A percentile compares a stretch with the other conserved stretches of the same genome.
These are phyloP conservation scores for Colletotrichum brevisporum DNA, from an alignment of 2,329 filamentous ascomycete genomes.

Conservation along the genomic window DNA sequence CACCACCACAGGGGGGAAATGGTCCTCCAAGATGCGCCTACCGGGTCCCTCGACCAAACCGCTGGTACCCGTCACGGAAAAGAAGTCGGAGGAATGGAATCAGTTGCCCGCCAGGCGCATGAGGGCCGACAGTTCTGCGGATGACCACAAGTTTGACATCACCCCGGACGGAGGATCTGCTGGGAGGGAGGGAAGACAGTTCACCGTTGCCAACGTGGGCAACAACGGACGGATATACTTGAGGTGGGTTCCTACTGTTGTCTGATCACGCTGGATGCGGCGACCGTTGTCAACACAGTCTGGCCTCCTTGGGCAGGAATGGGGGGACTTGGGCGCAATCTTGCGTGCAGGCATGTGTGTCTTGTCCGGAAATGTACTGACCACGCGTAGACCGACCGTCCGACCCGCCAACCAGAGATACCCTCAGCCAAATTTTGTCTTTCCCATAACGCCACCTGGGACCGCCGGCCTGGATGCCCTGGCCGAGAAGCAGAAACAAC, in stretches of 20 bases:
- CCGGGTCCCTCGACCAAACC: constrained; percentile 51
- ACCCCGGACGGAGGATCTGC: constrained; percentile 73
- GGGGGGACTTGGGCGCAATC: constrained; percentile 31
- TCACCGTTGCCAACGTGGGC: constrained; percentile 85
- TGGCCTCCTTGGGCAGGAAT: constrained; percentile 24
- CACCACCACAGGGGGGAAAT: constrained; percentile 38
- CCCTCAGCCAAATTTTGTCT: constrained; percentile 72
- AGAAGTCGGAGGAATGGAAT: constrained; percentile 57
- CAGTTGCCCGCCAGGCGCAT: constrained; percentile 51
- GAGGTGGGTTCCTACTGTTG: constrained; percentile 67
- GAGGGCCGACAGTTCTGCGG: constrained; percentile 64
- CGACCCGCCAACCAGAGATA: constrained; percentile 74
- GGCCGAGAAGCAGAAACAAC: constrained; percentile 47
- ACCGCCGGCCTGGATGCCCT: constrained; percentile 69
- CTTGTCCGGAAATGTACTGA: constrained; percentile 41
- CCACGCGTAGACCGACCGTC: constrained; percentile 67
- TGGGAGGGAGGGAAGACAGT: constrained; percentile 77
- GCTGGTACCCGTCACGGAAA: constrained; percentile 62
- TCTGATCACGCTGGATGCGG: constrained; percentile 23
- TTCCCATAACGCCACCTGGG: constrained; percentile 72
- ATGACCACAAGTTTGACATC: constrained; percentile 69
- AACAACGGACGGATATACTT: constrained; percentile 88
- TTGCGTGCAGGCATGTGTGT: constrained; percentile 23
- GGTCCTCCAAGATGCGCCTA: constrained; percentile 47
- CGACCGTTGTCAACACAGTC: constrained; percentile 15